These are phyloP conservation scores for Pinus tabuliformis DNA, from an alignment of 75 land plant genomes.

Conservation along the genomic window DNA sequence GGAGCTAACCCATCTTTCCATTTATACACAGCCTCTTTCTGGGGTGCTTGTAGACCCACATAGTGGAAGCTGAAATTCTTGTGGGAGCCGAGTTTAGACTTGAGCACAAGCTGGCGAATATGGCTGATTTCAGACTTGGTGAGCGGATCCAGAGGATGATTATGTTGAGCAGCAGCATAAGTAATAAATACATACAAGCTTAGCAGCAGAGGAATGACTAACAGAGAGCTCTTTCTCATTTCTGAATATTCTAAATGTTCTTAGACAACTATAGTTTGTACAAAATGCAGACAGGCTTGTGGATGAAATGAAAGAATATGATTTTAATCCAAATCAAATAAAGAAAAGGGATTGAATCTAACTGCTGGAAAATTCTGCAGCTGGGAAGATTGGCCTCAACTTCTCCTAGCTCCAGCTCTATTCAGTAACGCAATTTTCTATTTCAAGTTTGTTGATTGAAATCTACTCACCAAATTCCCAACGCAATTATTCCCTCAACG, in stretches of 20 bases:
- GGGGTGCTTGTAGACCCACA: constrained; percentile 62
- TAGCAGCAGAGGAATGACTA: neutral
- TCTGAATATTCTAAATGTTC: neutral
- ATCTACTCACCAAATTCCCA: too few relatives aligned
- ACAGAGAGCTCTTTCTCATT: neutral
- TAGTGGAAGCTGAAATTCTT: constrained; percentile 24
- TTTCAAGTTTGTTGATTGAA: too few relatives aligned
- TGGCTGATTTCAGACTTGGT: constrained; percentile 25
- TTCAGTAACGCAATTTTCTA: too few relatives aligned
- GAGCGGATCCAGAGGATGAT: constrained; percentile 60
- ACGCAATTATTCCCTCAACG: too few relatives aligned
- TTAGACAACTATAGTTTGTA: too few relatives aligned
- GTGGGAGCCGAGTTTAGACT: neutral
- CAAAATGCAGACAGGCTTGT: too few relatives aligned
- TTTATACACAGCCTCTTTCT: constrained; percentile 42
- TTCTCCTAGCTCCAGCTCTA: too few relatives aligned
- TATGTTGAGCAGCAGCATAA: neutral
- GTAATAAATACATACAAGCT: neutral
- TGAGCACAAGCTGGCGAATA: constrained; percentile 15
- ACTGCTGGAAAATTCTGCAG: too few relatives aligned
- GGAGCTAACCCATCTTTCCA: constrained; percentile 31
- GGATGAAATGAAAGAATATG: too few relatives aligned
- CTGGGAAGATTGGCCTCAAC: too few relatives aligned
- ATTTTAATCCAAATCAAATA: too few relatives aligned
- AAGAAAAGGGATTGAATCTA: too few relatives aligned